These are phyloP conservation scores for Xylariomycetidae sp. DNA, from an alignment of 2,329 filamentous ascomycete genomes.

Conservation along the genomic window DNA sequence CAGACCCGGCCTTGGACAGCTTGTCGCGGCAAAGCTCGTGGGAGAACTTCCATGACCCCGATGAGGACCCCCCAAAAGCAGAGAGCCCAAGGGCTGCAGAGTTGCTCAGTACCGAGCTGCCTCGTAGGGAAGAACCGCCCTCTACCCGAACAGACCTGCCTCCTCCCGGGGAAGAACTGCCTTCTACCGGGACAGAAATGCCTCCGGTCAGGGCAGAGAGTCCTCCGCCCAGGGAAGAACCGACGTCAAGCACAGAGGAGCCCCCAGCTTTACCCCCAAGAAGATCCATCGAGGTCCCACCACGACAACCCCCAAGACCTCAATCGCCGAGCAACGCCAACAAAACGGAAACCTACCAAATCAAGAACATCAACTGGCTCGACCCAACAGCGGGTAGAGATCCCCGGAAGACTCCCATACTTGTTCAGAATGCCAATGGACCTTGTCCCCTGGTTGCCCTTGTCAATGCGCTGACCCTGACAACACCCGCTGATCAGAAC, in stretches of 20 bases:
- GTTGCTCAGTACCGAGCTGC: slow-evolving; percentile 1
- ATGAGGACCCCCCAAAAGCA: slow-evolving; percentile 22
- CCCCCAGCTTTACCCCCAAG: slow-evolving; percentile 35
- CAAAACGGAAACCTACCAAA: slow-evolving; percentile 75
- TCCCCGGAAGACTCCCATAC: slow-evolving; percentile 72
- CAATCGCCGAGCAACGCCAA: slow-evolving; percentile 31
- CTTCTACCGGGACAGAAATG: neutral
- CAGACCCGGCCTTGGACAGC: slow-evolving; percentile 21
- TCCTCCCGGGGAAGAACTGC: neutral
- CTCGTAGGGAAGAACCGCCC: neutral
- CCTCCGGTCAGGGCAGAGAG: neutral
- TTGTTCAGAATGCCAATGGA: slow-evolving; percentile 90
- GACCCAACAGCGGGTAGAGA: slow-evolving; percentile 56
- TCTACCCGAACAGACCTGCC: no score
- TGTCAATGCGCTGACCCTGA: slow-evolving; percentile 85
- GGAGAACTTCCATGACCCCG: slow-evolving; percentile 29
- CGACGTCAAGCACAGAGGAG: slow-evolving; percentile 9
- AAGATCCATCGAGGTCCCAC: slow-evolving; percentile 15
- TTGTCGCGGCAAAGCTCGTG: slow-evolving; percentile 32
- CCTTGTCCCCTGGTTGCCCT: slow-evolving; percentile 89
- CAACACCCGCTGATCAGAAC: slow-evolving; percentile 57
- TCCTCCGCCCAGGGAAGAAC: neutral
- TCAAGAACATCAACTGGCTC: slow-evolving; percentile 85
- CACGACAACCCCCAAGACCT: slow-evolving; percentile 32
- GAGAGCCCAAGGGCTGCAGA: no score